Evolutionary conservation across 2,329 filamentous ascomycete genomes (phyloP), one percentile per base, ranked within the genome.

Genomic region (Arthrobotrys sphaeroides): DNA sequence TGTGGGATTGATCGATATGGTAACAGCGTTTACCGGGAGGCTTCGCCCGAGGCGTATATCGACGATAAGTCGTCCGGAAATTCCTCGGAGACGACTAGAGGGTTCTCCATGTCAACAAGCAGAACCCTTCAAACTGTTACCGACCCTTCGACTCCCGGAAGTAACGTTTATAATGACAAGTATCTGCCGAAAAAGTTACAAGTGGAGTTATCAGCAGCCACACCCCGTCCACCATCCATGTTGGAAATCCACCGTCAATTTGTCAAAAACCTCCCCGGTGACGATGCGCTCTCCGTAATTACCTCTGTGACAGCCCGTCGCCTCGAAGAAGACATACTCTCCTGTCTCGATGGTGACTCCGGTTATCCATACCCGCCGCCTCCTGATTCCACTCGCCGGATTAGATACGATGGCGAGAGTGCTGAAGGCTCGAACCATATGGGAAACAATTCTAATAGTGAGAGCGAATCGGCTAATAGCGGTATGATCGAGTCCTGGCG

Each of bases 261-360:
- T 43, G 1, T 57, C 12, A 47, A 36, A 0, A 22, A 26, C 18
- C 7, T 72, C 18, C 28, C 40, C 3, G 16, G 6, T 2, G 67
- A 70, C 43, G 67, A 70, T 22, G 45, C 24, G 10, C 16, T 69
- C 6, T 61, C 66, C 5, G 33, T 28, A 9, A 16, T 16, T 3
- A 38, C 55, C 13, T 24, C 26, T 5, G 7, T 18, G 12, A 49
- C 18, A 7, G 20, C 16, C 18, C 60, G 43, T 13, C 33, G 28
- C 22, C 18, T 51, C 5, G 60, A 65, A 20, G 60, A 65, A 38
- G 59, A 62, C 36, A 62, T 62, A 10, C 26, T 65, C 9, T 42
- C 45, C 4, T 24, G 20, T 9, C 40, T 62, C 22, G 42, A 47
- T 4, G 59, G 42, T 2, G 40, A 45, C 2, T n/a, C 42, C 1